Percentiles rank a stretch among this genome's conserved stretches.
phyloP scores from a whole-genome alignment of 2,329 filamentous ascomycete genomes.

The Botrytis elliptica region DNA sequence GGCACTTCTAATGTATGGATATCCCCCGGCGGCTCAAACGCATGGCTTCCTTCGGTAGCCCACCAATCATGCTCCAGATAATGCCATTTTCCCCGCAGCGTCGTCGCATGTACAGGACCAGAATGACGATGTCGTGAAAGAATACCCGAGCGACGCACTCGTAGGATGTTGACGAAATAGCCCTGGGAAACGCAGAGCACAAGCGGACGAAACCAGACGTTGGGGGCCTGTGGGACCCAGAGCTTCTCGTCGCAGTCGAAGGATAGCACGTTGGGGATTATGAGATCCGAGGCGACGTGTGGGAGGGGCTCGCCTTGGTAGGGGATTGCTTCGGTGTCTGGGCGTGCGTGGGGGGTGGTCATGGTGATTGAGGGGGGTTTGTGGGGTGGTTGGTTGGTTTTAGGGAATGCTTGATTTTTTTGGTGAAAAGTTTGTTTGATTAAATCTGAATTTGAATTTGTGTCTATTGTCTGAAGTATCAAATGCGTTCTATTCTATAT shows the following conservation, averaged over 20 bases:
- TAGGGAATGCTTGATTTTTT: background rate
- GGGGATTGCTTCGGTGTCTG: background rate
- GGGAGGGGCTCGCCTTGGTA: background rate
- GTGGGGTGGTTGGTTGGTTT: background rate
- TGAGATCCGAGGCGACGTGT: background rate
- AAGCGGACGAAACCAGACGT: background rate
- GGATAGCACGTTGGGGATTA: background rate
- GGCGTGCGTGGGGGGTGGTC: background rate
- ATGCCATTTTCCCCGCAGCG: background rate
- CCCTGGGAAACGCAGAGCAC: background rate
- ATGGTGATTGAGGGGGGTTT: background rate
- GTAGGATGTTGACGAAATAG: background rate
- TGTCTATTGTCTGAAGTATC: background rate
- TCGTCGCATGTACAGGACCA: background rate
- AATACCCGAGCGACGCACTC: background rate
- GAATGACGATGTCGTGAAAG: background rate
- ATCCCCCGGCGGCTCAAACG: background rate
- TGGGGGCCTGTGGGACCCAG: background rate
- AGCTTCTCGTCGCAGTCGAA: background rate
- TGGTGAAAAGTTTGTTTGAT: background rate
- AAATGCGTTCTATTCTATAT: background rate
- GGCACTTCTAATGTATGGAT: background rate
- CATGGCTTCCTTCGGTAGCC: background rate
- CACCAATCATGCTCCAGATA: background rate
- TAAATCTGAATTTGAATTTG: background rate